These are phyloP conservation scores for Aspergillus amoenus DNA, from an alignment of 2,329 filamentous ascomycete species.

Conservation along the genomic window DNA sequence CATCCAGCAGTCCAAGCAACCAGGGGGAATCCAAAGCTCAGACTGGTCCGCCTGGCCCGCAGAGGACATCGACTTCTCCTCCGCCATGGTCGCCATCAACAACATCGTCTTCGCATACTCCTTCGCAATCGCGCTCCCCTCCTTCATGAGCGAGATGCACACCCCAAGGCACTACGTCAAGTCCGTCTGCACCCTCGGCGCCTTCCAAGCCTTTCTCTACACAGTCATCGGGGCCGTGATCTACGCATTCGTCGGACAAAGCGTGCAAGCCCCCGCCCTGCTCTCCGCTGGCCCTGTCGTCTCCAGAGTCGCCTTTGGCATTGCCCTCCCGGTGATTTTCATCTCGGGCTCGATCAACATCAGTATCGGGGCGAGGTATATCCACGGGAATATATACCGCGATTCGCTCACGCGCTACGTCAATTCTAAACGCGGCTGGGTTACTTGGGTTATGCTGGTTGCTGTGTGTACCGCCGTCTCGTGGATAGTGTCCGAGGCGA, in stretches of 20 bases:
- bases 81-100: constrained; percentile 34
- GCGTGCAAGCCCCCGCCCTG: constrained; percentile 32
- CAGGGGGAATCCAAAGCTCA: constrained; percentile 27
- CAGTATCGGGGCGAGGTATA: too few species aligned
- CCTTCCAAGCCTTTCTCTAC: constrained; percentile 23
- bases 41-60: constrained; percentile 31
- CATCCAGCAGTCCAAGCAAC: constrained; percentile 22
- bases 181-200: constrained; percentile 23
- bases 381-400: too few species aligned
- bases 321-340: constrained; percentile 38
- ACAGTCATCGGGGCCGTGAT: constrained; percentile 25
- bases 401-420: too few species aligned
- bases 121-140: constrained; percentile 37
- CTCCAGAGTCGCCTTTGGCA: constrained; percentile 32
- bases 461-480: too few species aligned
- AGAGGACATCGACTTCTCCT: constrained; percentile 31
- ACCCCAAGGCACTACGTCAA: constrained; percentile 24
- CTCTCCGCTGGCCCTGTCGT: constrained; percentile 27
- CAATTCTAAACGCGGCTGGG: too few species aligned
- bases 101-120: constrained; percentile 44
- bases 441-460: too few species aligned
- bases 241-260: constrained; percentile 34
- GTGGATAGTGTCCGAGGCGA: too few species aligned
- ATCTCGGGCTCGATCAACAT: constrained; percentile 15
- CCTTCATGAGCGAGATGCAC: constrained; percentile 28